These are phyloP conservation scores for Exserohilum rostratum DNA, from an alignment of 2,329 filamentous ascomycete species.

Conservation along the genomic window DNA sequence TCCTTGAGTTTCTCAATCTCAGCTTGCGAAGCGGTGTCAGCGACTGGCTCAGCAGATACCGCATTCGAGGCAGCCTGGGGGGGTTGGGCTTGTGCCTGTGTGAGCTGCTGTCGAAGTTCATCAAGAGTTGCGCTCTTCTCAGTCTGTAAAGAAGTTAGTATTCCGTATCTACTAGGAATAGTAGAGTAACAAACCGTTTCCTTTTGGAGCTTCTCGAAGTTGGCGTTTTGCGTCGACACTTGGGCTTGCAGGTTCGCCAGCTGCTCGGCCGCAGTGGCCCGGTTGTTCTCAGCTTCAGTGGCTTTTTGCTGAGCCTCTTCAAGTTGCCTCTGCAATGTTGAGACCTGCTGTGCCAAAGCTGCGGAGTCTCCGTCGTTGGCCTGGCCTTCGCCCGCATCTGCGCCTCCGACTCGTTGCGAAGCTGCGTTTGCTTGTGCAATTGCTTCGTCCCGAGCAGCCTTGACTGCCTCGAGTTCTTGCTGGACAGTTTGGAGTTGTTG, in stretches of 20 bases:
- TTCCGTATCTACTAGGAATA: background rate
- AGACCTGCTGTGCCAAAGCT: constrained; percentile 39
- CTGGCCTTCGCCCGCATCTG: constrained; percentile 53
- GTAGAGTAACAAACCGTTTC: constrained; percentile 54
- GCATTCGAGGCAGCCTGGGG: constrained; percentile 16
- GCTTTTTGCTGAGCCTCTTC: constrained; percentile 39
- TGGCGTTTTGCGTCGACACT: constrained; percentile 62
- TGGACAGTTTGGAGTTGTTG: constrained; percentile 29
- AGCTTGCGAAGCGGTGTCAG: constrained; percentile 16
- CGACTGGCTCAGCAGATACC: constrained; percentile 6
- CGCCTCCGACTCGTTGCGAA: constrained; percentile 44
- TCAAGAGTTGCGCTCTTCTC: constrained; percentile 51
- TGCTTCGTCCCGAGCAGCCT: constrained; percentile 69
- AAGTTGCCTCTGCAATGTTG: constrained; percentile 45
- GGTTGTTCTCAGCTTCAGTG: constrained; percentile 43
- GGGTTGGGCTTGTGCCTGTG: constrained; percentile 32
- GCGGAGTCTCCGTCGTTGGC: constrained; percentile 43
- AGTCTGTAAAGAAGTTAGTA: constrained; percentile 32
- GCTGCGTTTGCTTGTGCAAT: constrained; percentile 54
- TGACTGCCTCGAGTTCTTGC: constrained; percentile 62
- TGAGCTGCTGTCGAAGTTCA: constrained; percentile 41
- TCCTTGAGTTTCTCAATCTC: constrained; percentile 31
- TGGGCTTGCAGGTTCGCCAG: constrained; percentile 46
- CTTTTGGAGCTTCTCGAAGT: constrained; percentile 67
- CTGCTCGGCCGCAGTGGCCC: constrained; percentile 47